These are phyloP conservation scores for Fraxinus nigra DNA, from an alignment of 305 asterid genomes.

Conservation along the genomic window DNA sequence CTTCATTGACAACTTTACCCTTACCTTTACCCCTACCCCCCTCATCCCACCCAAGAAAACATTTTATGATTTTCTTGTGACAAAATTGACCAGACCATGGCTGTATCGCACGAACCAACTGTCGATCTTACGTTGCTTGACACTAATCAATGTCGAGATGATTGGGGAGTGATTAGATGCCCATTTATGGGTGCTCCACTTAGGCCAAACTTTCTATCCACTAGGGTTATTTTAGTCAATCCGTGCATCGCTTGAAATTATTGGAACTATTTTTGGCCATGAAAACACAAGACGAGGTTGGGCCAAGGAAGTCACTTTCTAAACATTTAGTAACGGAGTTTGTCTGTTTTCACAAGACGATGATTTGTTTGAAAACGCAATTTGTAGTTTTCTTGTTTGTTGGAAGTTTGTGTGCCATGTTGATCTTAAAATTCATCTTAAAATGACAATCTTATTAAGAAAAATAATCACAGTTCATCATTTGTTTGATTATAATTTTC, in stretches of 20 bases:
- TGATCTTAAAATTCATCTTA: neutral
- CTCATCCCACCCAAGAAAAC: neutral
- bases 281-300: neutral
- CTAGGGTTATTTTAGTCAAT: neutral
- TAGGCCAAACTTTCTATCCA: neutral
- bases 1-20: neutral
- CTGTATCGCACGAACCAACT: neutral
- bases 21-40: neutral
- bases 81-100: neutral
- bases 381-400: no score
- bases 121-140: constrained; percentile 1
- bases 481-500: neutral
- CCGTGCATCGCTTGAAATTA: neutral
- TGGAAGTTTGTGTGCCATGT: neutral
- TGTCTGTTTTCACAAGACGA: neutral
- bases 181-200: constrained; percentile 36
- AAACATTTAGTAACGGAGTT: neutral
- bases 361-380: neutral
- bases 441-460: neutral
- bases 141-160: constrained; percentile 21
- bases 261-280: neutral
- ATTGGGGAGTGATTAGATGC: constrained; percentile 41
- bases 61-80: neutral
- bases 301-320: neutral
- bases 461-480: neutral